Conservation (phyloP, 225 moss, liverwort and hornwort species). For the Rhytidiadelphus loreus region DNA sequence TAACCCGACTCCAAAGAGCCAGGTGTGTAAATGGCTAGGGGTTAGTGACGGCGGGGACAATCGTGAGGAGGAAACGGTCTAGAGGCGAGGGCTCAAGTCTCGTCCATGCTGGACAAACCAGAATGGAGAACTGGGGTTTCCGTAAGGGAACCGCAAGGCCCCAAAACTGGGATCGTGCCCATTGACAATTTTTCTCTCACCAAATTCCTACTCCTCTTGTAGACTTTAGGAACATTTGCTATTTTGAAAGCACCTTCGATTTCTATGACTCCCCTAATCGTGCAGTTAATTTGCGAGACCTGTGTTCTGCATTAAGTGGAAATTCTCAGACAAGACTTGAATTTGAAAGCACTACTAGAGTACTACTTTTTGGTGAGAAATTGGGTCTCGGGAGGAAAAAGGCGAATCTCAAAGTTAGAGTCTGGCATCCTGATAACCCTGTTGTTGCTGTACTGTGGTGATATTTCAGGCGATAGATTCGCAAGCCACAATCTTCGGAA, state of each 20-base stretch:
- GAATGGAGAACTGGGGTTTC: not conserved
- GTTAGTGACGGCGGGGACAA: not conserved
- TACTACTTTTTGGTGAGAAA: not conserved
- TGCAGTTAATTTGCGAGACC: not conserved
- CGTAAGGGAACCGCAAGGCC: not conserved
- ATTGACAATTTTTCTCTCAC: not conserved
- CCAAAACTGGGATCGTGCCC: too few species aligned
- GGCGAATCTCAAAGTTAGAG: not conserved
- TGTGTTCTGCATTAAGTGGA: not conserved
- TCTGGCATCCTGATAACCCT: not conserved
- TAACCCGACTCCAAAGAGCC: not conserved
- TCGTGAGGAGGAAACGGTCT: not conserved
- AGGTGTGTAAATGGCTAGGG: not conserved
- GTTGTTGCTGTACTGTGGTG: not conserved
- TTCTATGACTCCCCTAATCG: not conserved
- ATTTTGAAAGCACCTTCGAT: not conserved
- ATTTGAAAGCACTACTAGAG: not conserved
- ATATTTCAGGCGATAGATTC: constrained; percentile 1
- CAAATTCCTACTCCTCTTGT: not conserved
- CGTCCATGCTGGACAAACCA: not conserved
- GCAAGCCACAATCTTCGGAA: not conserved
- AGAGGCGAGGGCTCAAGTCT: not conserved
- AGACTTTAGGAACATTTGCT: not conserved
- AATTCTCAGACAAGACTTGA: not conserved
- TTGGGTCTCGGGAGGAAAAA: not conserved